phyloP scores from a whole-genome alignment of 805 yeast species.

The Myxozyma nipponensis region DNA sequence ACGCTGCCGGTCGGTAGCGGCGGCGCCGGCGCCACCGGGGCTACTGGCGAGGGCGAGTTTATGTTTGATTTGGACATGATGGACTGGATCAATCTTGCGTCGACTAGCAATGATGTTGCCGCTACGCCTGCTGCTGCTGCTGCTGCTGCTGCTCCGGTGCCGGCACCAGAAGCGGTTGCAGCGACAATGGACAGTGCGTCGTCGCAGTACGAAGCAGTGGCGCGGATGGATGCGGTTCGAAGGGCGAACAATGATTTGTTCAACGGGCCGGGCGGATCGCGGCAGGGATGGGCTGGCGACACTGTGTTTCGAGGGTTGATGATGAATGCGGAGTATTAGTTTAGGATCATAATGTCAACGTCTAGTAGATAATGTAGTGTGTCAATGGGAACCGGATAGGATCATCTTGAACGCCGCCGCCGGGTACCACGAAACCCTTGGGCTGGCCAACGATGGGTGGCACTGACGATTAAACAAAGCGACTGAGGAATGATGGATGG shows the following conservation, averaged over 20 bases:
- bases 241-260: conserved; percentile 22
- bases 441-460: no score
- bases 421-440: no score
- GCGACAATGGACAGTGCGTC: not conserved
- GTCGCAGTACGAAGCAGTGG: conserved; percentile 1
- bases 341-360: not conserved
- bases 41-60: conserved; percentile 19
- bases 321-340: conserved; percentile 27
- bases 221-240: conserved; percentile 17
- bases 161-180: not conserved
- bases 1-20: conserved; percentile 20
- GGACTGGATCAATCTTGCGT: conserved; percentile 28
- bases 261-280: conserved; percentile 25
- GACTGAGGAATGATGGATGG: no score
- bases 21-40: conserved; percentile 8
- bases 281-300: conserved; percentile 20
- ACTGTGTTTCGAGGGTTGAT: conserved; percentile 26
- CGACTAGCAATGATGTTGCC: conserved; percentile 1
- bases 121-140: not conserved
- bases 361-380: no score
- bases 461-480: no score
- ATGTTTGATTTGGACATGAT: conserved; percentile 27
- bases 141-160: not conserved
- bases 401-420: no score
- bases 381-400: no score